Conservation (phyloP, 2,329 filamentous ascomycete species). For the Tolypocladium inflatum region DNA sequence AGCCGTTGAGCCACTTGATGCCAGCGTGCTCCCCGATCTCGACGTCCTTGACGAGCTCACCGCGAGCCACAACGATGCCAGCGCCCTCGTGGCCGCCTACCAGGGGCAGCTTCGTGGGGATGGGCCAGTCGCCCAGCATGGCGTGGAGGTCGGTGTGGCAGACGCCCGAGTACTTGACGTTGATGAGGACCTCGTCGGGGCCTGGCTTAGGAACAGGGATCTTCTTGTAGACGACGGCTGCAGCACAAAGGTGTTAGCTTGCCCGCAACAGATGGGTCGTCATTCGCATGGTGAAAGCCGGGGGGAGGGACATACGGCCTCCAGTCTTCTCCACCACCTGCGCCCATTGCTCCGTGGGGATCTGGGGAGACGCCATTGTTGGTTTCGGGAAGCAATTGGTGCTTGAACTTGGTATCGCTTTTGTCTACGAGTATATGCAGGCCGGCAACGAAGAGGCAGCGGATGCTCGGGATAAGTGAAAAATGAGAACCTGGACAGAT, state of each 20-base stretch:
- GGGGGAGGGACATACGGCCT: slow-evolving; percentile 32
- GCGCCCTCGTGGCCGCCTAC: slow-evolving; percentile 77
- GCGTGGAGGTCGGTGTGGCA: slow-evolving; percentile 80
- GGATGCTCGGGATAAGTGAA: background rate
- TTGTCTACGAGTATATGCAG: background rate
- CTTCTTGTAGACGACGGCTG: slow-evolving; percentile 62
- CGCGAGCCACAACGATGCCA: slow-evolving; percentile 72
- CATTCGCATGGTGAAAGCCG: background rate
- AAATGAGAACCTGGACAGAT: background rate
- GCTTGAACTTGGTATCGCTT: background rate
- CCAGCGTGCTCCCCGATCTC: slow-evolving; percentile 78
- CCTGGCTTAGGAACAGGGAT: slow-evolving; percentile 75
- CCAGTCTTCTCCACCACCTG: slow-evolving; percentile 80
- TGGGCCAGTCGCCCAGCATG: slow-evolving; percentile 83
- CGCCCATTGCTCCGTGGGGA: slow-evolving; percentile 84
- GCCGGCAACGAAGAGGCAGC: background rate
- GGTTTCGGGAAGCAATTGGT: background rate
- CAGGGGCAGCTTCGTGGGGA: slow-evolving; percentile 72
- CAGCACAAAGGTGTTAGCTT: background rate
- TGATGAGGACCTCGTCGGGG: slow-evolving; percentile 84
- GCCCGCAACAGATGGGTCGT: background rate
- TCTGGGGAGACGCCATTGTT: slow-evolving; percentile 26
- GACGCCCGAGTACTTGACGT: slow-evolving; percentile 83
- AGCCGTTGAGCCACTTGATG: slow-evolving; percentile 89
- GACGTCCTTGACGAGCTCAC: slow-evolving; percentile 67